Evolutionary conservation across 139 green algal species (phyloP).

Genomic region (Tetraselmis chui): DNA sequence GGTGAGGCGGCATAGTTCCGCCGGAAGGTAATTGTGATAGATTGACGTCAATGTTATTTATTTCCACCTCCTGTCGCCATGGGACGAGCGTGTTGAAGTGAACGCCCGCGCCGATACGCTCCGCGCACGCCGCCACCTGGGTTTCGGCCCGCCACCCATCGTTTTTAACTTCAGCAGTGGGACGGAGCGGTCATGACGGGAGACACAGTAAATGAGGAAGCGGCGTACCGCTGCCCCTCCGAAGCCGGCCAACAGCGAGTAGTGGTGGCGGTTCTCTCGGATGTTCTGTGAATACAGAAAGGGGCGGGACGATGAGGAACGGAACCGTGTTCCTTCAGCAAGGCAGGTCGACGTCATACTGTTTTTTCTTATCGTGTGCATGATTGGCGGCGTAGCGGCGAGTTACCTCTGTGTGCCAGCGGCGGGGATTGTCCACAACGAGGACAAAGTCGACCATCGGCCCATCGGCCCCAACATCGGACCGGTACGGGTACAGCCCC

Average conservation of each 20-base stretch:
- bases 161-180: not conserved
- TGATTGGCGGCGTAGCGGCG: not conserved
- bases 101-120: conserved; percentile 59
- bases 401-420: conserved; percentile 62
- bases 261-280: conserved; percentile 53
- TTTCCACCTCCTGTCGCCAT: conserved; percentile 28
- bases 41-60: not conserved
- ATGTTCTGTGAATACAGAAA: conserved; percentile 53
- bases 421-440: conserved; percentile 50
- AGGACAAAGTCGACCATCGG: conserved; percentile 83
- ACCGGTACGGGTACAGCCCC: not conserved
- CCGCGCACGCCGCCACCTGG: conserved; percentile 41
- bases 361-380: no score
- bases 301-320: not conserved
- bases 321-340: no score
- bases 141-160: not conserved
- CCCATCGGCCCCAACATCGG: not conserved
- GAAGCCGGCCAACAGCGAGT: conserved; percentile 48
- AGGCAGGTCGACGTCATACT: not conserved
- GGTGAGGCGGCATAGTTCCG: no score
- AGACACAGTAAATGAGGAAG: not conserved
- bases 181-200: not conserved
- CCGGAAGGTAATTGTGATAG: no score
- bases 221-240: conserved; percentile 34
- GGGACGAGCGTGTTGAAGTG: conserved; percentile 79